These are phyloP conservation scores for Suillus spraguei DNA, from an alignment of 768 basidiomycete genomes.

Conservation along the genomic window DNA sequence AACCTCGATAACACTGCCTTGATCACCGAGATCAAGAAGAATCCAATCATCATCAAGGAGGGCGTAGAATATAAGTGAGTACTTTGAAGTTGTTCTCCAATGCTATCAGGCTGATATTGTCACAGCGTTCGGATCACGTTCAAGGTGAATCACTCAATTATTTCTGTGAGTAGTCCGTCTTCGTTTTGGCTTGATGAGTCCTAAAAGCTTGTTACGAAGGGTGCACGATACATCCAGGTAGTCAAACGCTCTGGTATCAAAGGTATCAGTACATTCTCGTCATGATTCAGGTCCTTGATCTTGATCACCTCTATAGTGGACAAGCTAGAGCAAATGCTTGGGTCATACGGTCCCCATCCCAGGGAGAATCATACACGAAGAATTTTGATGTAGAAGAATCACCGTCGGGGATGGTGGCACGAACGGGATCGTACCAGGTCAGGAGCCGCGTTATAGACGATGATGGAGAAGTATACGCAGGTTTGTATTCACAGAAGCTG, in stretches of 20 bases:
- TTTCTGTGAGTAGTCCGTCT: slow-evolving; percentile 54
- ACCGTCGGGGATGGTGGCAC: slow-evolving; percentile 82
- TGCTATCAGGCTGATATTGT: slow-evolving; percentile 13
- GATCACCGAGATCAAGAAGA: slow-evolving; percentile 67
- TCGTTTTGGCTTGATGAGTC: neutral
- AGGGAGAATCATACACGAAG: slow-evolving; percentile 68
- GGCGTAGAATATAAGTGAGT: slow-evolving; percentile 86
- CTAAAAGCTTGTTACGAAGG: slow-evolving; percentile 45
- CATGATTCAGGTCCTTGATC: slow-evolving; percentile 3
- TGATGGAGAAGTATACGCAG: slow-evolving; percentile 77
- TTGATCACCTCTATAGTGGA: slow-evolving; percentile 59
- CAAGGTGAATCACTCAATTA: slow-evolving; percentile 89
- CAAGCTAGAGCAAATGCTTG: slow-evolving; percentile 92
- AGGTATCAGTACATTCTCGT: slow-evolving; percentile 45
- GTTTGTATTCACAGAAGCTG: slow-evolving; percentile 43
- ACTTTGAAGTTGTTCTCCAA: neutral
- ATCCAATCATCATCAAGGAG: slow-evolving; percentile 79
- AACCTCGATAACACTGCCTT: slow-evolving; percentile 54
- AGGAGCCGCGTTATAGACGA: slow-evolving; percentile 87
- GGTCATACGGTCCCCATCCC: slow-evolving; percentile 82
- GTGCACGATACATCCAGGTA: slow-evolving; percentile 85
- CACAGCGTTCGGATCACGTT: slow-evolving; percentile 77
- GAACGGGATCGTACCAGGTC: slow-evolving; percentile 77
- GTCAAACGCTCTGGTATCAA: slow-evolving; percentile 79
- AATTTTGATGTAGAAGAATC: slow-evolving; percentile 75